Percentiles rank a stretch among this genome's conserved stretches.
phyloP scores from a whole-genome alignment of 305 asterid species.

The Striga hermonthica region DNA sequence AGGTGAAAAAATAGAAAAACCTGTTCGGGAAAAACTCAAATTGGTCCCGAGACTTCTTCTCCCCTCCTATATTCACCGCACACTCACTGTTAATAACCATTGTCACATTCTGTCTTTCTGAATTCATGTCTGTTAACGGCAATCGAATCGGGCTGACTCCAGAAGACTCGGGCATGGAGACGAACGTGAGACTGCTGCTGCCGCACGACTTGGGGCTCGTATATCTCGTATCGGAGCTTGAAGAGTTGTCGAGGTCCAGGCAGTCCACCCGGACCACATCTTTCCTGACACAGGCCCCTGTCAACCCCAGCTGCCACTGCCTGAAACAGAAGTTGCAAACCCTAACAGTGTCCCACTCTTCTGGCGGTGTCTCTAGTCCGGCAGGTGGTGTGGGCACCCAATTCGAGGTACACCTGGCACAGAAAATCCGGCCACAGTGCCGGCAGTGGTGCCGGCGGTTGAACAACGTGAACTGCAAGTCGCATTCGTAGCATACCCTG shows the following conservation, averaged over 20 bases:
- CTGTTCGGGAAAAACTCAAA: conserved; percentile 54
- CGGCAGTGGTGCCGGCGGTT: conserved; percentile 98
- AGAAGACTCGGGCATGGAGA: conserved; percentile 56
- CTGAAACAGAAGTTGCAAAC: conserved; percentile 79
- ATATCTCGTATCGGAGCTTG: conserved; percentile 68
- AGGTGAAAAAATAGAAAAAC: conserved; percentile 34
- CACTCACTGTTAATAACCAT: conserved; percentile 37
- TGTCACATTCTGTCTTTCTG: conserved; percentile 42
- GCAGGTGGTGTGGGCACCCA: conserved; percentile 55
- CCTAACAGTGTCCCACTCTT: conserved; percentile 74
- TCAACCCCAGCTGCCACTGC: conserved; percentile 64
- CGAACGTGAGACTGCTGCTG: conserved; percentile 53
- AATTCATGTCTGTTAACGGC: conserved; percentile 43
- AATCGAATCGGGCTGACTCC: conserved; percentile 51
- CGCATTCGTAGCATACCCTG: conserved; percentile 96
- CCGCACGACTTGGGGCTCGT: conserved; percentile 69
- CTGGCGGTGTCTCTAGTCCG: conserved; percentile 37
- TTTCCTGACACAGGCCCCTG: conserved; percentile 33
- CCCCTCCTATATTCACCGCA: conserved; percentile 36
- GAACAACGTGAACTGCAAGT: conserved; percentile 71
- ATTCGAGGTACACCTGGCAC: conserved; percentile 81
- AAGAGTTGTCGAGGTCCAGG: conserved; percentile 51
- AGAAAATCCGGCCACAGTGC: conserved; percentile 83
- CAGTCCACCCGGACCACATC: conserved; percentile 47
- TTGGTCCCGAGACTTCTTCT: conserved; percentile 39